phyloP scores from a whole-genome alignment of 352 stramenopile species.

The Globisporangium takayamanum region DNA sequence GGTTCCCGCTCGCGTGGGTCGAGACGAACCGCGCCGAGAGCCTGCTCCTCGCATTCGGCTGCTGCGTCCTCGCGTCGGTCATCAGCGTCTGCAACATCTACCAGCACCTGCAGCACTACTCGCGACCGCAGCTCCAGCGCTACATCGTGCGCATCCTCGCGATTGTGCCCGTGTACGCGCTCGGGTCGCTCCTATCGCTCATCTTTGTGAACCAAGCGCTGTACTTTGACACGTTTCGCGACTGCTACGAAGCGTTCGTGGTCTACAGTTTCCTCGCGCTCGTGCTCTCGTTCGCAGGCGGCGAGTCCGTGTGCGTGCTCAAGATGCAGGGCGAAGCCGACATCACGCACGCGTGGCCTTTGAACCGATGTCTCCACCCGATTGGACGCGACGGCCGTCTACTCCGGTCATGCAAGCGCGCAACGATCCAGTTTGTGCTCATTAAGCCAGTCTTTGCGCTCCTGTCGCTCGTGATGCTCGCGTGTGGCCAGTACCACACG shows the following conservation, averaged over 20 bases:
- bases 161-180: conserved; percentile 83
- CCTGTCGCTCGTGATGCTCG: conserved; percentile 80
- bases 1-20: conserved; percentile 60
- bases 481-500: conserved; percentile 68
- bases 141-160: conserved; percentile 88
- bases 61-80: conserved; percentile 45
- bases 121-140: conserved; percentile 71
- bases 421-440: conserved; percentile 90
- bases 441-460: conserved; percentile 88
- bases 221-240: conserved; percentile 84
- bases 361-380: conserved; percentile 66
- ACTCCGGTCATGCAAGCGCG: conserved; percentile 86
- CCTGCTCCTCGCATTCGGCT: conserved; percentile 52
- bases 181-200: conserved; percentile 79
- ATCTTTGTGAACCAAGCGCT: conserved; percentile 73
- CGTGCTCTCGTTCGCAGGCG: conserved; percentile 84
- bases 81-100: conserved; percentile 84
- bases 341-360: conserved; percentile 75
- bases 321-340: conserved; percentile 84
- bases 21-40: conserved; percentile 54
- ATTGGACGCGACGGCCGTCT: conserved; percentile 77
- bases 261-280: conserved; percentile 90
- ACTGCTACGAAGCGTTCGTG: conserved; percentile 91
- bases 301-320: conserved; percentile 83
- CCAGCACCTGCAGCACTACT: conserved; percentile 81